A percentile compares a stretch with the other conserved stretches of the same genome.
Conservation (phyloP, 1,284 basidiomycete genomes). For the Pseudozyma tsukubaensis region DNA sequence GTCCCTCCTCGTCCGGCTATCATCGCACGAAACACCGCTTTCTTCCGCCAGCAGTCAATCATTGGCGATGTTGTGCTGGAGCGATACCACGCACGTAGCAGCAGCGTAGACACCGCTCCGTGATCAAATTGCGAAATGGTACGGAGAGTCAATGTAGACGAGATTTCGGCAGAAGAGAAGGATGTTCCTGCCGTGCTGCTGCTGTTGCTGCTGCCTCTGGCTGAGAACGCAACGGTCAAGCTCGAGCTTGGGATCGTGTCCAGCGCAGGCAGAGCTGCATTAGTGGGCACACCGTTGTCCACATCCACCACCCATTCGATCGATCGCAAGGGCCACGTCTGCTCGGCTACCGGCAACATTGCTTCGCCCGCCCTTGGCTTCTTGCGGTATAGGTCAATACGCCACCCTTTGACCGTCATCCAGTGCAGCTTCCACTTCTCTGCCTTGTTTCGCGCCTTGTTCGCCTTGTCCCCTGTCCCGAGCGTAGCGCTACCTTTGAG, state of each 20-base stretch:
- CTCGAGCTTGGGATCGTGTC: constrained; percentile 26
- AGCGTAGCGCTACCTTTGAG: constrained; percentile 35
- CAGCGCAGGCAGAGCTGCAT: constrained; percentile 36
- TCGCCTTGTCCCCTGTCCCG: constrained; percentile 12
- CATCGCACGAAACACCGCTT: constrained; percentile 43
- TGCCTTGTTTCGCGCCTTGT: constrained; percentile 11
- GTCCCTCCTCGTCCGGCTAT: constrained; percentile 59
- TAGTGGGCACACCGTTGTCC: constrained; percentile 10
- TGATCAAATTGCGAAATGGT: constrained; percentile 51
- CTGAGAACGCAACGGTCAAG: constrained; percentile 28
- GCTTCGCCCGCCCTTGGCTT: constrained; percentile 36
- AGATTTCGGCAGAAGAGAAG: not conserved
- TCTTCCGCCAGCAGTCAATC: constrained; percentile 47
- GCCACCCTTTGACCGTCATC: constrained; percentile 49
- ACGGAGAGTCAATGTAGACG: constrained; percentile 35
- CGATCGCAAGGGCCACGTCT: constrained; percentile 27
- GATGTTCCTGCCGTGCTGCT: not conserved
- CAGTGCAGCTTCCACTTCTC: constrained; percentile 61
- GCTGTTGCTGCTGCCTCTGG: not conserved
- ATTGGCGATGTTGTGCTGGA: not conserved
- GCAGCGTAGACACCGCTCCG: constrained; percentile 32
- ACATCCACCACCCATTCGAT: constrained; percentile 41
- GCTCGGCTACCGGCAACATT: constrained; percentile 22
- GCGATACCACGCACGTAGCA: constrained; percentile 42
- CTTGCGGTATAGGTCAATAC: constrained; percentile 47